These are phyloP conservation scores for Stagonosporopsis vannaccii DNA, from an alignment of 2,329 filamentous ascomycete genomes.

Conservation along the genomic window DNA sequence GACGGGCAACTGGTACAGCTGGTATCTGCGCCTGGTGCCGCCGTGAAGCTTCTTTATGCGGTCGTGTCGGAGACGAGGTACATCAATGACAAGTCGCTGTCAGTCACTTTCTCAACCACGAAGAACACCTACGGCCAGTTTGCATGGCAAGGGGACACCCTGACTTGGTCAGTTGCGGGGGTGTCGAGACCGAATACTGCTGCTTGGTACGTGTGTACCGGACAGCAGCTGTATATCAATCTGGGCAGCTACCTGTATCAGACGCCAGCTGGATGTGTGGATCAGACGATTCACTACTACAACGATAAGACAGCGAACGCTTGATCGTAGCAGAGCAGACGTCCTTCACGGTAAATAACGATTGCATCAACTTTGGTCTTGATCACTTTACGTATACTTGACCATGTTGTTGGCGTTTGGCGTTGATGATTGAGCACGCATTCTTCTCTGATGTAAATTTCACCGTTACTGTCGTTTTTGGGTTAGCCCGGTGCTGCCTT, in stretches of 20 bases:
- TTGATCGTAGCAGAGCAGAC: background rate
- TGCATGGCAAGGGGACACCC: constrained; percentile 64
- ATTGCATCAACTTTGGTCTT: background rate
- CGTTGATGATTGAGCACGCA: background rate
- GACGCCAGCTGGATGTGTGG: constrained; percentile 64
- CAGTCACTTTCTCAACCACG: constrained; percentile 59
- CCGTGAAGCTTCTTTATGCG: constrained; percentile 51
- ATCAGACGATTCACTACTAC: constrained; percentile 61
- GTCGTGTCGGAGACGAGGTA: constrained; percentile 35
- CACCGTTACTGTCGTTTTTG: background rate
- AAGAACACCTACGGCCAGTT: constrained; percentile 65
- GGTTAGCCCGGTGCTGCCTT: too few relatives aligned
- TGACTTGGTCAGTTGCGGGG: constrained; percentile 61
- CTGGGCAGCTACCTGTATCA: constrained; percentile 66
- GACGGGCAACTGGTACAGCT: constrained; percentile 64
- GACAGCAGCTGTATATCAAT: constrained; percentile 63
- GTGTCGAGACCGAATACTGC: constrained; percentile 62
- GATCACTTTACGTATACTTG: background rate
- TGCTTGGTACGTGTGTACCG: constrained; percentile 66
- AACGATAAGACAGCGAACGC: constrained; percentile 47
- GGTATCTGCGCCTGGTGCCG: constrained; percentile 57
- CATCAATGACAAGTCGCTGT: constrained; percentile 52
- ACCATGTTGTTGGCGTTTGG: too few relatives aligned
- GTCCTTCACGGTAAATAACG: background rate
- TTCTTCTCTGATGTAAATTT: background rate